A percentile compares a stretch with the other conserved stretches of the same genome.
Evolutionary conservation across 345 rosid species (phyloP).

Genomic region (Firmiana major): DNA sequence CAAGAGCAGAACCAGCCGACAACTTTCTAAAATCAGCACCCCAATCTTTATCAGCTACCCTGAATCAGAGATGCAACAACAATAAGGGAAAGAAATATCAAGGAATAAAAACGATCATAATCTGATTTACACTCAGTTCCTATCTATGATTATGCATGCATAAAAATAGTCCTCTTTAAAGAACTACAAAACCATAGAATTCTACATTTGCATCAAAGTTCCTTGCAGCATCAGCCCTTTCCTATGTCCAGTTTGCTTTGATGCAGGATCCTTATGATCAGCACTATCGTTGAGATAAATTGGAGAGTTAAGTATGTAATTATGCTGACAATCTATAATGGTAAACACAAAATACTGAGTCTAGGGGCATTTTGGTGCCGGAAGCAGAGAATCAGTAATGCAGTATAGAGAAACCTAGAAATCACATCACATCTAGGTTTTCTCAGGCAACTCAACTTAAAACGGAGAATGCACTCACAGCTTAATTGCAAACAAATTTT

Average conservation of each 20-base stretch:
- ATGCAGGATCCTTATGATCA: background rate
- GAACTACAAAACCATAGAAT: background rate
- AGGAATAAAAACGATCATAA: background rate
- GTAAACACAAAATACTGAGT: background rate
- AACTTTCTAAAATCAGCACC: conserved; percentile 92
- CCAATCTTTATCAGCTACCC: conserved; percentile 95
- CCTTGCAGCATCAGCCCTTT: background rate
- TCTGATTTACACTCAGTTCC: background rate
- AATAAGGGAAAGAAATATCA: background rate
- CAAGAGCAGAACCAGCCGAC: conserved; percentile 95
- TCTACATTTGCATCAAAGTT: background rate
- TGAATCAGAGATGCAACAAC: conserved; percentile 32
- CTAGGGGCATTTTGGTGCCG: background rate
- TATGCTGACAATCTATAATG: background rate
- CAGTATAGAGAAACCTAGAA: background rate
- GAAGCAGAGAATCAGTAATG: background rate
- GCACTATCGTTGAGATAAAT: background rate
- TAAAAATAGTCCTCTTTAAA: background rate
- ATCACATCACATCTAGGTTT: background rate
- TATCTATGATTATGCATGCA: background rate
- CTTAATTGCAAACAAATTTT: background rate
- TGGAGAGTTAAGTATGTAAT: background rate
- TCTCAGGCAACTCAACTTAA: background rate
- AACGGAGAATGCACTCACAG: background rate
- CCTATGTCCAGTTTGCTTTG: background rate